Percentiles rank a stretch among this genome's conserved stretches.
Conservation (phyloP, 2,329 filamentous ascomycete species). For the Nemania sp. region DNA sequence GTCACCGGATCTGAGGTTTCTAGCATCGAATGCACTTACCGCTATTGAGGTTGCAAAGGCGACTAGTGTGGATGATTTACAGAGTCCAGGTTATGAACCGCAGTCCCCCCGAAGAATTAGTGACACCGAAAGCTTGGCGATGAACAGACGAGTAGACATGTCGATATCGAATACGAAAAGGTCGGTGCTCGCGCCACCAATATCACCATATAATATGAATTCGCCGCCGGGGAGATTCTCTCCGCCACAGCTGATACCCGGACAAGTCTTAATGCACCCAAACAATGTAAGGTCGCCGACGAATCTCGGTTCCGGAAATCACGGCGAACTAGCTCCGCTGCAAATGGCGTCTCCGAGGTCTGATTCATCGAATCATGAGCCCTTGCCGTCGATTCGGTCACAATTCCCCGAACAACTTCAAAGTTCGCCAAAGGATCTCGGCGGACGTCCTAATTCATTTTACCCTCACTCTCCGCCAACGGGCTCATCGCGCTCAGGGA, state of each 20-base stretch:
- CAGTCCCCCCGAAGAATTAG: conserved; percentile 38
- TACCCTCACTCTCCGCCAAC: conserved; percentile 54
- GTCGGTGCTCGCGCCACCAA: conserved; percentile 49
- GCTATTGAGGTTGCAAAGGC: conserved; percentile 43
- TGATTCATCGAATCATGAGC: conserved; percentile 53
- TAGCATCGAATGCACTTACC: conserved; percentile 48
- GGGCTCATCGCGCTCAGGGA: conserved; percentile 47
- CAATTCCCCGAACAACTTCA: conserved; percentile 52
- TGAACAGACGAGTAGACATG: conserved; percentile 38
- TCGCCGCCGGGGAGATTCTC: conserved; percentile 46
- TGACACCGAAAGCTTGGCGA: conserved; percentile 34
- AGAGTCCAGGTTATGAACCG: conserved; percentile 34
- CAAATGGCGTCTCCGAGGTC: conserved; percentile 55
- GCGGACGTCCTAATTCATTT: conserved; percentile 45
- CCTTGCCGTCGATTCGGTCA: conserved; percentile 55
- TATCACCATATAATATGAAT: conserved; percentile 48
- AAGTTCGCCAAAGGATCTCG: conserved; percentile 50
- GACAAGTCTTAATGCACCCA: conserved; percentile 50
- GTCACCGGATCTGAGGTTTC: conserved; percentile 44
- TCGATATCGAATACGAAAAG: conserved; percentile 41
- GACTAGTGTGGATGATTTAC: conserved; percentile 40
- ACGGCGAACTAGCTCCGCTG: conserved; percentile 52
- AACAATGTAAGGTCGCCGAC: conserved; percentile 54
- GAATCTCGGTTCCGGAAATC: conserved; percentile 44
- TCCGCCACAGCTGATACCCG: conserved; percentile 42